phyloP scores from a whole-genome alignment of 2,329 filamentous ascomycete species.

The Calycina herbarum region DNA sequence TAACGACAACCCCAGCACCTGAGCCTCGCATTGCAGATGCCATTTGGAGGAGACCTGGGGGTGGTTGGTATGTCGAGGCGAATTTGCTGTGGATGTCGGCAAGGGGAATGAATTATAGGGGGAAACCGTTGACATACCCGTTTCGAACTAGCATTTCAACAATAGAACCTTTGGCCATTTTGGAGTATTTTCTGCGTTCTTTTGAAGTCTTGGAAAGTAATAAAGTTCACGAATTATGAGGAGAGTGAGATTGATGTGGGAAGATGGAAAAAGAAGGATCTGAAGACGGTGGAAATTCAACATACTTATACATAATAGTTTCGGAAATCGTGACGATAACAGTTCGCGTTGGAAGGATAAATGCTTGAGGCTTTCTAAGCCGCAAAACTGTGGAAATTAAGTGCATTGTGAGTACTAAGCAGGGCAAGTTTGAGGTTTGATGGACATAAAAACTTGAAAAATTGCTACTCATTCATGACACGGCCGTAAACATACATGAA shows the following conservation, averaged over 20 bases:
- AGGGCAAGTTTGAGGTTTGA: background rate
- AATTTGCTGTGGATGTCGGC: slow-evolving; percentile 17
- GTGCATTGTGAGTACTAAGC: background rate
- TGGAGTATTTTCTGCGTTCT: background rate
- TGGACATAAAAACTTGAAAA: background rate
- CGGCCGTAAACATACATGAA: background rate
- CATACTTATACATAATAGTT: background rate
- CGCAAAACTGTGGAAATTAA: background rate
- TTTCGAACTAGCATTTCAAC: slow-evolving; percentile 28
- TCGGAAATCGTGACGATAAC: no score
- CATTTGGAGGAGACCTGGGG: slow-evolving; percentile 24
- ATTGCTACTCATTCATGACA: background rate
- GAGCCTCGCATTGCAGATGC: slow-evolving; percentile 17
- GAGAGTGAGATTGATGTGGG: background rate
- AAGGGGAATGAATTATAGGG: background rate
- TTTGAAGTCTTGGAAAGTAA: background rate
- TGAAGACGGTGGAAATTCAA: background rate
- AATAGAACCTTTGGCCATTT: slow-evolving; percentile 26
- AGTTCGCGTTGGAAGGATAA: background rate
- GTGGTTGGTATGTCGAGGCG: slow-evolving; percentile 20
- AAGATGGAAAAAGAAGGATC: background rate
- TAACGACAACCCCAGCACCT: slow-evolving; percentile 24
- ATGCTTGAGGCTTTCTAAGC: background rate
- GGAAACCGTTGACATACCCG: slow-evolving; percentile 15
- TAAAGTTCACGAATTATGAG: background rate